Evolutionary conservation across 371 early-diverging fungal genomes (phyloP).

Genomic region (Apophysomyces elegans): DNA sequence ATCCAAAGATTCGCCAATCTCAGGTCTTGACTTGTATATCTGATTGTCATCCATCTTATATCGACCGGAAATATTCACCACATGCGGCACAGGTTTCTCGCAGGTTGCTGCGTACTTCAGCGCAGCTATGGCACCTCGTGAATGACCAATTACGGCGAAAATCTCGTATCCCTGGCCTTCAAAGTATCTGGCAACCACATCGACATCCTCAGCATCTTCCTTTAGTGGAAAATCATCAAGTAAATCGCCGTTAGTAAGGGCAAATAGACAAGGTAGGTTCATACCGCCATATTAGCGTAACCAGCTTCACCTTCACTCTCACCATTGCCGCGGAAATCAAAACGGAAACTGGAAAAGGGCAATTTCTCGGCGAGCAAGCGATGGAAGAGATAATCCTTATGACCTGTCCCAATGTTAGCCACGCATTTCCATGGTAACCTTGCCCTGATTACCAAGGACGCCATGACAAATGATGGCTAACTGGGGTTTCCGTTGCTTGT

Average conservation of each 20-base stretch:
- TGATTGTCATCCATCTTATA: conserved; percentile 37
- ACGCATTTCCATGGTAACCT: background rate
- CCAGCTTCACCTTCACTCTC: conserved; percentile 51
- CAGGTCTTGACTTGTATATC: background rate
- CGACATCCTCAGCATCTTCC: conserved; percentile 51
- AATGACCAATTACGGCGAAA: conserved; percentile 53
- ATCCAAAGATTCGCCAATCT: conserved; percentile 15
- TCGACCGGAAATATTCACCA: conserved; percentile 52
- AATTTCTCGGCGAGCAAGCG: conserved; percentile 45
- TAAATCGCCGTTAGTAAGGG: too few species aligned
- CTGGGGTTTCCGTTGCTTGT: background rate
- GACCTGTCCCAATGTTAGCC: conserved; percentile 30
- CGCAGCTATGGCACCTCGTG: conserved; percentile 48
- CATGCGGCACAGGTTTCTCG: conserved; percentile 35
- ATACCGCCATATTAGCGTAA: conserved; percentile 44
- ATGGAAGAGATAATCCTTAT: conserved; percentile 57
- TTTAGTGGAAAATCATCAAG: conserved; percentile 4
- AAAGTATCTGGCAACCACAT: conserved; percentile 48
- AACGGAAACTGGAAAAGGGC: conserved; percentile 53
- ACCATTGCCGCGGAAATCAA: conserved; percentile 57
- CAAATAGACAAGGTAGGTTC: background rate
- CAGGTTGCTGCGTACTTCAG: conserved; percentile 55
- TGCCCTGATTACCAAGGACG: conserved; percentile 23
- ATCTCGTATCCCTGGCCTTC: conserved; percentile 54
- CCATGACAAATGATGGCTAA: conserved; percentile 33